Base-by-base conservation (phyloP, 2,329 filamentous ascomycete genomes). In the Botrytis elliptica region DNA sequence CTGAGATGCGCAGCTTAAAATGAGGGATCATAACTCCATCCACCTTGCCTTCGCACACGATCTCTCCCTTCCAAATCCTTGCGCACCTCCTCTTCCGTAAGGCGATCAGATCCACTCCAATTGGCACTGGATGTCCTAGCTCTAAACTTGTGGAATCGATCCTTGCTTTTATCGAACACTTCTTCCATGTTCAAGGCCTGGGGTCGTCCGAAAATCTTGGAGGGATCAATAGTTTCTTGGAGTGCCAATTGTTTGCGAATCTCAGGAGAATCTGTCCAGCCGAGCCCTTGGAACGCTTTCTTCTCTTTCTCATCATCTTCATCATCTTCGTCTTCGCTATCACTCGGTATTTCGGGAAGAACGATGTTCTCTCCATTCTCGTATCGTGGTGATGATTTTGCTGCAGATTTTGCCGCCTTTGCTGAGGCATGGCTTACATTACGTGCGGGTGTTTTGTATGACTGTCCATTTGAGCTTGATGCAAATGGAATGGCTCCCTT, bases 151-250 rank as follows among this genome's bases (percentile, higher is more conserved):
- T 93, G 93, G 82, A 93, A 90, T 76, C 92, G 86, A 73, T 95
- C 94, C 82, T 94, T 94, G 83, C 92, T 95, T 82, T 94, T 93
- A 83, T 88, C 92, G 84, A 99, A 99, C 46, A 98, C 94, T 81
- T 98, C 95, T 80, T 99, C 97, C 91, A 99, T 96, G 80, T 94
- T 93, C 77, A 99, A 86, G 20, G 94, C 93, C 18, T 89, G 91
- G 38, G 97, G 94, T 0, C 93, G 93, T 0, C 96, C 96, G 80
- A 99, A 99, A 71, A 99, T 93, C 55, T 88, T 85, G 79, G 93
- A 89, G 0, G 94, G 93, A 79, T 99, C 94, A 77, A 96, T 88
- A 16, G 90, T 89, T 82, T 99, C 95, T 81, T 99, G 97, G 68
- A 90, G 87, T 74, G 91, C 88, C 40, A 99, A 88, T 72, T 93